These are phyloP conservation scores for Melampsora occidentalis DNA, from an alignment of 1,284 basidiomycete genomes.

Conservation along the genomic window DNA sequence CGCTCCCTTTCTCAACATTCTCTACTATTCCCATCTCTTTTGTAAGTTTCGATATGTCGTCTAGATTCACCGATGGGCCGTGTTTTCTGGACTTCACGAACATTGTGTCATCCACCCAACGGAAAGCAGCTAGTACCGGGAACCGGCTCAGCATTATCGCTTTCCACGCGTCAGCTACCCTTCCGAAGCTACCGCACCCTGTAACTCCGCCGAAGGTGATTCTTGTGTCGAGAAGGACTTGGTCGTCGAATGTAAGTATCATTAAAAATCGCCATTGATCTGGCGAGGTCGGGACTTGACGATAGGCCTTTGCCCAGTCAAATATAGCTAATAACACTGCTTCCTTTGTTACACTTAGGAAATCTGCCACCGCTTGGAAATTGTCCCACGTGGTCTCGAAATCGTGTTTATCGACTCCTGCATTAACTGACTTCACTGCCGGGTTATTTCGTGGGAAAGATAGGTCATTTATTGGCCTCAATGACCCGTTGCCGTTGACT, in stretches of 20 bases:
- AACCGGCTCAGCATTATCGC: background rate
- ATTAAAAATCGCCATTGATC: slow-evolving; percentile 11
- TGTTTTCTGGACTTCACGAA: no score
- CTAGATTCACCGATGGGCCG: no score
- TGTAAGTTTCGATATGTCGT: no score
- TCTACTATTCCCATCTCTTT: background rate
- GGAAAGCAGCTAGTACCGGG: background rate
- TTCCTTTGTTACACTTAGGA: background rate
- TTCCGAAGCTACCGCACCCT: background rate
- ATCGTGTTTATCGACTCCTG: background rate
- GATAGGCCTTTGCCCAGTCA: slow-evolving; percentile 22
- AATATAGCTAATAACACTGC: background rate
- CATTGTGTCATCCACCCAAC: slow-evolving; percentile 2
- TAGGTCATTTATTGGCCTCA: slow-evolving; percentile 4
- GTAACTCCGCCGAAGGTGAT: slow-evolving; percentile 6
- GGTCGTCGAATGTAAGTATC: background rate
- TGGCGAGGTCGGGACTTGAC: background rate
- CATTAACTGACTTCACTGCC: background rate
- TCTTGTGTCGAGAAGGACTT: background rate
- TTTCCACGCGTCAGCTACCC: background rate
- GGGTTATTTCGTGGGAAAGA: background rate
- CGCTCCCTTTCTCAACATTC: background rate
- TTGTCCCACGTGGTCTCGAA: background rate
- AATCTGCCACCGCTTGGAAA: background rate
- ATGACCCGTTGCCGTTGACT: background rate